Conservation (phyloP, 1,284 basidiomycete genomes). For the Kwoniella shivajii region DNA sequence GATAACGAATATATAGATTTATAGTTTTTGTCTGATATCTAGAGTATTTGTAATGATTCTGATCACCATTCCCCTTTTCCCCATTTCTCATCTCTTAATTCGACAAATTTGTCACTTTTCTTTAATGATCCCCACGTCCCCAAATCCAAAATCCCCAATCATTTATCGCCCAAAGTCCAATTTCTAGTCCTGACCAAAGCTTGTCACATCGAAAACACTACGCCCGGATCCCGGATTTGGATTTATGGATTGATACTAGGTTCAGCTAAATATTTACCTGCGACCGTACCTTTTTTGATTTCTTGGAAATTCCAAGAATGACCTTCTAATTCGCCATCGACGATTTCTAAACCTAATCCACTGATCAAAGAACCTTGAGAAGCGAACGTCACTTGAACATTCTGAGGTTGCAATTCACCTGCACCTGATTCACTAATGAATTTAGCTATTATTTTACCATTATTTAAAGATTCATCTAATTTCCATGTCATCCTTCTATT, state of each 20-base stretch:
- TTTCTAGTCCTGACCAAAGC: too few relatives aligned
- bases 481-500: constrained; percentile 54
- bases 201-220: neutral
- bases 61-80: too few relatives aligned
- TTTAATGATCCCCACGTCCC: too few relatives aligned
- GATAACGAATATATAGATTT: too few relatives aligned
- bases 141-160: too few relatives aligned
- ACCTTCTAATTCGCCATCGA: constrained; percentile 28
- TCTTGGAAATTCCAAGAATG: constrained; percentile 37
- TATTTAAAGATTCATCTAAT: constrained; percentile 36
- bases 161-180: too few relatives aligned
- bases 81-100: too few relatives aligned
- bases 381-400: constrained; percentile 55
- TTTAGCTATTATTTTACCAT: constrained; percentile 58
- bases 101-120: too few relatives aligned
- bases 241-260: constrained; percentile 16
- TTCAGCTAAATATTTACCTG: constrained; percentile 55
- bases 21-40: too few relatives aligned
- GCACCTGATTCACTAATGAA: constrained; percentile 49
- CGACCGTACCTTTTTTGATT: constrained; percentile 44
- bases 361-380: constrained; percentile 51
- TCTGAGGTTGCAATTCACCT: constrained; percentile 39
- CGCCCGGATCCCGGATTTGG: neutral
- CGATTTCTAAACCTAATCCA: constrained; percentile 51
- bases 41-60: too few relatives aligned